phyloP scores from a whole-genome alignment of 176 grass and related monocot genomes.

The Triticum turgidum region DNA sequence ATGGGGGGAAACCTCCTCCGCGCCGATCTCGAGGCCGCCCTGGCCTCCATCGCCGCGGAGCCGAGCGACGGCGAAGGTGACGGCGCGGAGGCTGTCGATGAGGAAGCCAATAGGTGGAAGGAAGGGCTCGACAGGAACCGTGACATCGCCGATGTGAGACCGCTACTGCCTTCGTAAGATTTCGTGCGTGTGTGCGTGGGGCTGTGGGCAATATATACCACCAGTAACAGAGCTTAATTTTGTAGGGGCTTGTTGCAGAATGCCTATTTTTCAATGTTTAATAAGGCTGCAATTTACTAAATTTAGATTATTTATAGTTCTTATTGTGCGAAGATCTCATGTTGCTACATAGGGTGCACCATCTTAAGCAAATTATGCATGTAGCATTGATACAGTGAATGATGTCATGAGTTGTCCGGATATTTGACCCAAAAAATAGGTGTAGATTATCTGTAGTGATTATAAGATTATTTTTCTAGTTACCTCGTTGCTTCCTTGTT shows the following conservation, averaged over 20 bases:
- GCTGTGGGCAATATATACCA: neutral
- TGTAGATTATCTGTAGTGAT: neutral
- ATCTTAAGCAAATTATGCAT: neutral
- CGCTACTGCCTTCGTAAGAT: constrained; percentile 21
- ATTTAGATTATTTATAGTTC: neutral
- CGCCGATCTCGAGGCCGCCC: constrained; percentile 49
- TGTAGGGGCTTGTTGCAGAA: neutral
- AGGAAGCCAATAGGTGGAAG: constrained; percentile 43
- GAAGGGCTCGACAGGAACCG: constrained; percentile 59
- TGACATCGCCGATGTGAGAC: constrained; percentile 63
- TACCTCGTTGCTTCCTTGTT: neutral
- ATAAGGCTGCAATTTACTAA: neutral
- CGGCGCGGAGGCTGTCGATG: neutral
- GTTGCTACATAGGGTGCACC: neutral
- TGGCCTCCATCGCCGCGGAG: constrained; percentile 41
- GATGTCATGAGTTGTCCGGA: neutral
- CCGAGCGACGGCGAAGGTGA: neutral
- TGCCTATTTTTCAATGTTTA: neutral
- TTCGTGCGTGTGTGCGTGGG: constrained; percentile 21
- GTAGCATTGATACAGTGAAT: neutral
- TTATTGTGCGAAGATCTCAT: neutral
- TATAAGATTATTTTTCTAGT: neutral
- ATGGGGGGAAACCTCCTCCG: constrained; percentile 76
- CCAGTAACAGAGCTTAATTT: neutral
- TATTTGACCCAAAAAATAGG: neutral